phyloP scores from a whole-genome alignment of 2,329 filamentous ascomycete species.

The Teratosphaeria gauchensis region DNA sequence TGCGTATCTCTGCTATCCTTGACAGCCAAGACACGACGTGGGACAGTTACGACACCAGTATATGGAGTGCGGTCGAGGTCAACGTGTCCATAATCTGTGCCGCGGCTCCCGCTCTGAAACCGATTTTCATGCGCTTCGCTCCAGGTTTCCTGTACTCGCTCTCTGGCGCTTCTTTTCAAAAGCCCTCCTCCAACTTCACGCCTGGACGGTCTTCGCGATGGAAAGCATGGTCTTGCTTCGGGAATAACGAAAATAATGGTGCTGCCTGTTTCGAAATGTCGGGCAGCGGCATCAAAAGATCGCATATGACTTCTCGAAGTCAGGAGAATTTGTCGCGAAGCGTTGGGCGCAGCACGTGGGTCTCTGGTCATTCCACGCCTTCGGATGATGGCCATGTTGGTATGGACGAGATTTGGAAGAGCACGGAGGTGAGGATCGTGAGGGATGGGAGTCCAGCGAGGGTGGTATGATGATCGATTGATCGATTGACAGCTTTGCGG shows the following conservation, averaged over 20 bases:
- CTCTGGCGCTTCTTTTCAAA: not conserved
- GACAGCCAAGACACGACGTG: constrained; percentile 15
- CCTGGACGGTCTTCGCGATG: not conserved
- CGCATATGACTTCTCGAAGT: not conserved
- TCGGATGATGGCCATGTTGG: not conserved
- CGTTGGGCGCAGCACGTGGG: not conserved
- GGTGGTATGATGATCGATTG: not conserved
- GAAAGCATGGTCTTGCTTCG: not conserved
- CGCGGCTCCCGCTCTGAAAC: constrained; percentile 30
- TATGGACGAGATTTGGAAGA: not conserved
- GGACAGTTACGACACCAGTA: constrained; percentile 24
- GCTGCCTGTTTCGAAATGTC: not conserved
- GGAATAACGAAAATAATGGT: too few relatives aligned
- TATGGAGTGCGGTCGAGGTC: constrained; percentile 27
- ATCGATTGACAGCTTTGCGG: not conserved
- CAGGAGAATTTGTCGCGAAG: not conserved
- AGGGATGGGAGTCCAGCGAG: not conserved
- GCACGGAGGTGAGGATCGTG: not conserved
- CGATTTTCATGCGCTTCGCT: constrained; percentile 9
- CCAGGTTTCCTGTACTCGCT: not conserved
- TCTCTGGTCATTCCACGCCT: not conserved
- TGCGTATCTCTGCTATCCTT: not conserved
- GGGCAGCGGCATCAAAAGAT: not conserved
- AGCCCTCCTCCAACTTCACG: too few relatives aligned
- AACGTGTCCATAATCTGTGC: constrained; percentile 28